Conservation (phyloP, 257 asterid species). For the Rehmannia glutinosa region DNA sequence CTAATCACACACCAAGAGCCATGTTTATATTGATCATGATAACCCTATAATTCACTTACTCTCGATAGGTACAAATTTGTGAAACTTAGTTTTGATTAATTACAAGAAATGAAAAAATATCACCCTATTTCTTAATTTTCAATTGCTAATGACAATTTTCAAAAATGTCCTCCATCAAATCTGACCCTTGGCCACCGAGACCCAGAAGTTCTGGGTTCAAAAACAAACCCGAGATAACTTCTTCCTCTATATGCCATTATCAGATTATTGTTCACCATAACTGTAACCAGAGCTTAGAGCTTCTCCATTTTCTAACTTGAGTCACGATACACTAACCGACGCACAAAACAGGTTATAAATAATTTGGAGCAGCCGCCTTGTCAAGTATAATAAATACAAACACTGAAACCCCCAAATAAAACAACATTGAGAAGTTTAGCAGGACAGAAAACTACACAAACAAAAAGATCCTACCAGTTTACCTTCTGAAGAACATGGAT, state of each 20-base stretch:
- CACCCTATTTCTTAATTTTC: neutral
- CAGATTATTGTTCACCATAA: neutral
- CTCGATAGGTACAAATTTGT: neutral
- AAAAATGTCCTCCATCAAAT: neutral
- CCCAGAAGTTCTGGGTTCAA: neutral
- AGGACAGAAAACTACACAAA: neutral
- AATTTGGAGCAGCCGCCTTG: constrained; percentile 12
- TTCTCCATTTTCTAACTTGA: constrained; percentile 13
- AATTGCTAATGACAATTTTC: neutral
- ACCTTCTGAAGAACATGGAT: constrained; percentile 95
- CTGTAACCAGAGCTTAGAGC: neutral
- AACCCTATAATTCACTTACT: neutral
- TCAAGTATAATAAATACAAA: neutral
- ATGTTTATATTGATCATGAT: neutral
- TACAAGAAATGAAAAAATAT: neutral
- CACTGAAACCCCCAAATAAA: neutral
- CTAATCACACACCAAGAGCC: neutral
- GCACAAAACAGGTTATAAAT: constrained; percentile 9
- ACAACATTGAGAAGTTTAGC: neutral
- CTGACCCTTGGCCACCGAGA: constrained; percentile 13
- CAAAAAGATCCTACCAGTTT: neutral
- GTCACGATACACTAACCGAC: neutral
- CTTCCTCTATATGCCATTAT: neutral
- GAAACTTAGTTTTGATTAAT: neutral
- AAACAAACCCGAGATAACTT: neutral